Conservation (phyloP, 352 stramenopile genomes). For the Globisporangium barbulae region DNA sequence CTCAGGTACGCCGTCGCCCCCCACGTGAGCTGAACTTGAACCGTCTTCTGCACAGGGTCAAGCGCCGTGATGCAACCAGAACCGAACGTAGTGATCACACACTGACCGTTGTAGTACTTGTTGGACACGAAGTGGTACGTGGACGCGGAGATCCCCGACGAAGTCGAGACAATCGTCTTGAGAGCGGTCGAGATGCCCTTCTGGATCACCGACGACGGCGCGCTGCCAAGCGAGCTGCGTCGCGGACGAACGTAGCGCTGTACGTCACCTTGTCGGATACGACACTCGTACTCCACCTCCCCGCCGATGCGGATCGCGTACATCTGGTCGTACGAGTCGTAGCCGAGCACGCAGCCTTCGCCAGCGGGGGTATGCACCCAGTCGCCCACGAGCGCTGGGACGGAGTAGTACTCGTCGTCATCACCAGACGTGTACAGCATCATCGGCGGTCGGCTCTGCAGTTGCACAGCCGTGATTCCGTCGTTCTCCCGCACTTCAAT, state of each 20-base stretch:
- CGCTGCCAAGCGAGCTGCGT: conserved; percentile 25
- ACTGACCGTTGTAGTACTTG: conserved; percentile 71
- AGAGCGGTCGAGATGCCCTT: conserved; percentile 44
- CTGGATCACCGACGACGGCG: conserved; percentile 35
- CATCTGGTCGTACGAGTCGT: conserved; percentile 41
- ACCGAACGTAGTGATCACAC: conserved; percentile 68
- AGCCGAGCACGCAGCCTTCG: conserved; percentile 50
- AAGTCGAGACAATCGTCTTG: conserved; percentile 62
- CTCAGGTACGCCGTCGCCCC: conserved; percentile 56
- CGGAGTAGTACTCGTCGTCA: conserved; percentile 44
- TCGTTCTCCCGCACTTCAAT: conserved; percentile 45
- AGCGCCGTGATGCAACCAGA: conserved; percentile 54
- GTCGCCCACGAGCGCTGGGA: conserved; percentile 58
- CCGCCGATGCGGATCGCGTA: conserved; percentile 49
- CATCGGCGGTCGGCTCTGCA: conserved; percentile 38
- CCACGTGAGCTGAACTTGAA: conserved; percentile 64
- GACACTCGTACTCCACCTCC: conserved; percentile 36
- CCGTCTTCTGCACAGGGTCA: conserved; percentile 41
- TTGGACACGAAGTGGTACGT: conserved; percentile 61
- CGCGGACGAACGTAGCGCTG: conserved; percentile 33
- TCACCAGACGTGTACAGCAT: conserved; percentile 31
- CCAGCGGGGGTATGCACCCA: conserved; percentile 55
- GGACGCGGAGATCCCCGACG: conserved; percentile 38
- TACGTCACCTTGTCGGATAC: conserved; percentile 38
- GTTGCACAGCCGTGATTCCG: conserved; percentile 43